These are phyloP conservation scores for Aegilops sharonensis DNA, from an alignment of 176 grass and related monocot genomes.

Conservation along the genomic window DNA sequence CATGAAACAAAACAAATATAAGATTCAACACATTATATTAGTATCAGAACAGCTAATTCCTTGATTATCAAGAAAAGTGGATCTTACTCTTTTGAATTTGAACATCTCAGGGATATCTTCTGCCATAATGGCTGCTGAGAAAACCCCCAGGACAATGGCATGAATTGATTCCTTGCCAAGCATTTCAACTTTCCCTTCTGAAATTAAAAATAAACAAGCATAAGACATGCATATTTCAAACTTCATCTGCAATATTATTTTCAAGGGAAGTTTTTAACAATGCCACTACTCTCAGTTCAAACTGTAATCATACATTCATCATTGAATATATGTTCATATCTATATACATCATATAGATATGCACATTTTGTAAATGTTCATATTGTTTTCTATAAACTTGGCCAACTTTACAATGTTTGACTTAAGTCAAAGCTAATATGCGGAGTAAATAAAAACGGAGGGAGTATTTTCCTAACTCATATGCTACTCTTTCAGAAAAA, in stretches of 20 bases:
- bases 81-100: slow-evolving; percentile 67
- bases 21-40: slow-evolving; percentile 2
- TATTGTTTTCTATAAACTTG: too few relatives aligned
- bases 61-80: slow-evolving; percentile 1
- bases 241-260: neutral
- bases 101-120: slow-evolving; percentile 76
- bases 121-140: slow-evolving; percentile 76
- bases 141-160: slow-evolving; percentile 73
- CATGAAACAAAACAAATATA: neutral
- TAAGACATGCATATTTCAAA: slow-evolving; percentile 15
- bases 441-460: too few relatives aligned
- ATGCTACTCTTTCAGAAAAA: neutral
- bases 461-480: neutral
- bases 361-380: too few relatives aligned
- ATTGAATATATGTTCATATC: too few relatives aligned
- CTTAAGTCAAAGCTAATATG: too few relatives aligned
- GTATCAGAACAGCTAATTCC: neutral
- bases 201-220: slow-evolving; percentile 37
- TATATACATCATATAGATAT: too few relatives aligned
- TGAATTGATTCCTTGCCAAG: slow-evolving; percentile 86
- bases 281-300: neutral
- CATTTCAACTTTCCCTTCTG: slow-evolving; percentile 90
- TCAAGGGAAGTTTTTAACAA: neutral
- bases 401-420: too few relatives aligned
- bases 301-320: neutral